These are phyloP conservation scores for Didymella pinodella DNA, from an alignment of 2,329 filamentous ascomycete species.

Conservation along the genomic window DNA sequence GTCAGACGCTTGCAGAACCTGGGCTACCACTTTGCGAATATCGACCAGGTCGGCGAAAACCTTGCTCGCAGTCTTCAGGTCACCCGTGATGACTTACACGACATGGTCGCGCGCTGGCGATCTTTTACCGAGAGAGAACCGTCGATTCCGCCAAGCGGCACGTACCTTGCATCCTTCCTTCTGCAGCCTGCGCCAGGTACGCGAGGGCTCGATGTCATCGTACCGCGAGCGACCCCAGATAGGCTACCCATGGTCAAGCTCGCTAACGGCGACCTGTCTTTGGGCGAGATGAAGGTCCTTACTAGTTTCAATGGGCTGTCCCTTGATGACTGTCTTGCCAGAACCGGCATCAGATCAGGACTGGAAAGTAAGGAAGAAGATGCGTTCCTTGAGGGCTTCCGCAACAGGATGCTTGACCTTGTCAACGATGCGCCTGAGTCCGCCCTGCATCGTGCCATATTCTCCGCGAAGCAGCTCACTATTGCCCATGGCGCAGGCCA, in stretches of 20 bases:
- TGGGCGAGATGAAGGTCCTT: conserved; percentile 33
- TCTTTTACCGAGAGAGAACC: conserved; percentile 54
- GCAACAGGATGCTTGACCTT: conserved; percentile 48
- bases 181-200: conserved; percentile 50
- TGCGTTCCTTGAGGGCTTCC: conserved; percentile 39
- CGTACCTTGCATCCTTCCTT: conserved; percentile 51
- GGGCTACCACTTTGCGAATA: conserved; percentile 77
- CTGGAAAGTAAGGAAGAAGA: conserved; percentile 29
- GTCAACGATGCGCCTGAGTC: conserved; percentile 50
- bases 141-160: conserved; percentile 59
- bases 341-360: conserved; percentile 41
- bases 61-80: conserved; percentile 80
- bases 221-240: conserved; percentile 51
- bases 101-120: conserved; percentile 70
- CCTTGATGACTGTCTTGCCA: conserved; percentile 41
- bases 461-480: conserved; percentile 53
- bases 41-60: conserved; percentile 67
- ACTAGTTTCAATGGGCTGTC: conserved; percentile 38
- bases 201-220: conserved; percentile 55
- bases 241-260: conserved; percentile 57
- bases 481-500: conserved; percentile 37
- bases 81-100: conserved; percentile 66
- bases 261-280: conserved; percentile 37
- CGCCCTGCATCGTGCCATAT: conserved; percentile 54
- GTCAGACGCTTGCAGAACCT: conserved; percentile 70